Percentiles rank a stretch among this genome's conserved stretches.
Conservation (phyloP, 345 rosid genomes). For the Streptanthus diversifolius region DNA sequence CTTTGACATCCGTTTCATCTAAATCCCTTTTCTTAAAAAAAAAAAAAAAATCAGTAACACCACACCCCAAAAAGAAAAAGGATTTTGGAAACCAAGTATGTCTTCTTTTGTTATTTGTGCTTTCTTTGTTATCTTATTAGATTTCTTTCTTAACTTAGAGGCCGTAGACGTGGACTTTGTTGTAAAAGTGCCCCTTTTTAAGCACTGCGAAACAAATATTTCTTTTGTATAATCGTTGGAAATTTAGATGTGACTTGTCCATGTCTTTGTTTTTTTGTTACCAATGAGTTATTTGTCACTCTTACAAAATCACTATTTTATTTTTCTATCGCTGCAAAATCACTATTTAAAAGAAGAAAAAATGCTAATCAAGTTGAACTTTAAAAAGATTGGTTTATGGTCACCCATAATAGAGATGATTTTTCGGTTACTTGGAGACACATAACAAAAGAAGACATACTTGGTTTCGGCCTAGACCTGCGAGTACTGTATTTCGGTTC, state of each 20-base stretch:
- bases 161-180: background rate
- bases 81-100: background rate
- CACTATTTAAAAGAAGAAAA: too few species aligned
- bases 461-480: too few species aligned
- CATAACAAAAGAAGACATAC: too few species aligned
- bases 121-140: background rate
- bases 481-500: too few species aligned
- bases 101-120: background rate
- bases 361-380: too few species aligned
- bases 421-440: too few species aligned
- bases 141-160: background rate
- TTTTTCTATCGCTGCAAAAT: too few species aligned
- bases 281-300: background rate
- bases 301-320: too few species aligned
- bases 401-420: too few species aligned
- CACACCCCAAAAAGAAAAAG: background rate
- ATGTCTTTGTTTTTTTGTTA: background rate
- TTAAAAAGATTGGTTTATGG: too few species aligned
- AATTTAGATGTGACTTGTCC: too few species aligned
- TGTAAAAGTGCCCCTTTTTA: background rate
- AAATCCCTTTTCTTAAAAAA: constrained; percentile 38
- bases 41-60: background rate
- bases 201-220: background rate
- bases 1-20: constrained; percentile 84
- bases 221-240: background rate